phyloP scores from a whole-genome alignment of 2,329 filamentous ascomycete species.

The Stachybotrys chartarum region DNA sequence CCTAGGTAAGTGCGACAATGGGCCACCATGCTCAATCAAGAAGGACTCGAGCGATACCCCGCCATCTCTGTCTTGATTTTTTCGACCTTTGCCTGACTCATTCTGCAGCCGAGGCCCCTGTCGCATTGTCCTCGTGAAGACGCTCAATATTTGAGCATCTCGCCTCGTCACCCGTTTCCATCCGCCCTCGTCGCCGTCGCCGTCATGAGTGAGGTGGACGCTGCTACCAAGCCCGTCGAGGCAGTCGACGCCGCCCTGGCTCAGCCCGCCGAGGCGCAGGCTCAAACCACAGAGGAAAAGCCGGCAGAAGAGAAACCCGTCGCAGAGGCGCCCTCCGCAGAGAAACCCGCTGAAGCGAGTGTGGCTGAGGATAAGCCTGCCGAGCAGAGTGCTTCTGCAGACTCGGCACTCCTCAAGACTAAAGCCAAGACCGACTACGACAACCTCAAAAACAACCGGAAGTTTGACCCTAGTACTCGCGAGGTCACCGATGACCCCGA shows the following conservation, averaged over 20 bases:
- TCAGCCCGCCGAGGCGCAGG: conserved; percentile 15
- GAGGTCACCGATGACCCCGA: conserved; percentile 69
- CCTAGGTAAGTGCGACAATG: too few relatives aligned
- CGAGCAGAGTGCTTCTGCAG: conserved; percentile 13
- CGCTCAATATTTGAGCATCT: too few relatives aligned
- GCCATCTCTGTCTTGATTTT: conserved; percentile 16
- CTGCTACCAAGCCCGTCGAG: conserved; percentile 31
- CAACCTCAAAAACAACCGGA: conserved; percentile 49
- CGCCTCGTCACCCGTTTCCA: conserved; percentile 6
- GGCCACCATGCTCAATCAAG: too few relatives aligned
- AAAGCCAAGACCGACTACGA: conserved; percentile 30
- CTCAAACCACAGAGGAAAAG: conserved; percentile 16
- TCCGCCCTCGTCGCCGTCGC: conserved; percentile 3
- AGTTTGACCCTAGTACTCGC: conserved; percentile 62
- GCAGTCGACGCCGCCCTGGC: conserved; percentile 6
- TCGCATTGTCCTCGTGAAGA: background rate
- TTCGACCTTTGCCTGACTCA: conserved; percentile 6
- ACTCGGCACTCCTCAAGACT: conserved; percentile 35
- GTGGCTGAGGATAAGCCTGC: conserved; percentile 17
- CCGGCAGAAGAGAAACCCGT: conserved; percentile 12
- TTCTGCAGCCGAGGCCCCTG: background rate
- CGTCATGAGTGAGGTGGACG: conserved; percentile 32
- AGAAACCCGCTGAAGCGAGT: conserved; percentile 14
- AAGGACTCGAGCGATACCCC: conserved; percentile 18
- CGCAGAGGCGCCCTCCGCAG: conserved; percentile 17